Evolutionary conservation across 2,329 filamentous ascomycete genomes (phyloP).

Genomic region (Emmonsiellopsis sp.): DNA sequence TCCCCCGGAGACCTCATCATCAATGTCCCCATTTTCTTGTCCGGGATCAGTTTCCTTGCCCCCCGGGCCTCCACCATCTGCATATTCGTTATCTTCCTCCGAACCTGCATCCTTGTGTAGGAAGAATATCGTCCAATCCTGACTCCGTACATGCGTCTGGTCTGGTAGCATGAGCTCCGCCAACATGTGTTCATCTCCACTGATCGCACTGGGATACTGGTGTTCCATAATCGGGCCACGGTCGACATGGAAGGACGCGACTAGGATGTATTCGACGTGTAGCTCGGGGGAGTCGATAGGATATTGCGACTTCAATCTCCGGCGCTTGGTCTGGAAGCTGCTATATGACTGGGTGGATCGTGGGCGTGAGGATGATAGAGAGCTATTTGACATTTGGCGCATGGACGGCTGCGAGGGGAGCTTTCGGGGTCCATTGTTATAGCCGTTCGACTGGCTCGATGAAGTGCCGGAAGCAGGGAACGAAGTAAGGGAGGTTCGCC

Average conservation of each 20-base stretch:
- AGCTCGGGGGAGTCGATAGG: conserved; percentile 68
- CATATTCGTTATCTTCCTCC: conserved; percentile 63
- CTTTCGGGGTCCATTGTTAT: conserved; percentile 42
- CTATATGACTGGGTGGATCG: conserved; percentile 24
- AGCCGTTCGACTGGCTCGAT: conserved; percentile 26
- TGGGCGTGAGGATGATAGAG: conserved; percentile 28
- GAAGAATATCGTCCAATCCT: conserved; percentile 99
- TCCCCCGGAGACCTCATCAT: conserved; percentile 33
- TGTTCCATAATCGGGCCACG: conserved; percentile 96
- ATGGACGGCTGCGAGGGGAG: conserved; percentile 54
- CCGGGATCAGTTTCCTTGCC: conserved; percentile 29
- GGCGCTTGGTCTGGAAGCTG: conserved; percentile 11
- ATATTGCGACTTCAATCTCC: conserved; percentile 60
- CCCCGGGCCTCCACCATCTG: conserved; percentile 40
- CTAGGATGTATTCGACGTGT: conserved; percentile 97
- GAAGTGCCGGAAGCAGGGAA: conserved; percentile 43
- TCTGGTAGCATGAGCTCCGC: conserved; percentile 98
- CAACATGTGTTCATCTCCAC: conserved; percentile 94
- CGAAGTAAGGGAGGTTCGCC: conserved; percentile 54
- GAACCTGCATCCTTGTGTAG: conserved; percentile 87
- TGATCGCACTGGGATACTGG: conserved; percentile 90
- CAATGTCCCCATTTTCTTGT: conserved; percentile 31
- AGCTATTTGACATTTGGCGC: conserved; percentile 42
- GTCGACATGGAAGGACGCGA: conserved; percentile 96
- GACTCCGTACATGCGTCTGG: conserved; percentile 85